phyloP scores from a whole-genome alignment of 257 asterid species.

The Pogostemon cablin region DNA sequence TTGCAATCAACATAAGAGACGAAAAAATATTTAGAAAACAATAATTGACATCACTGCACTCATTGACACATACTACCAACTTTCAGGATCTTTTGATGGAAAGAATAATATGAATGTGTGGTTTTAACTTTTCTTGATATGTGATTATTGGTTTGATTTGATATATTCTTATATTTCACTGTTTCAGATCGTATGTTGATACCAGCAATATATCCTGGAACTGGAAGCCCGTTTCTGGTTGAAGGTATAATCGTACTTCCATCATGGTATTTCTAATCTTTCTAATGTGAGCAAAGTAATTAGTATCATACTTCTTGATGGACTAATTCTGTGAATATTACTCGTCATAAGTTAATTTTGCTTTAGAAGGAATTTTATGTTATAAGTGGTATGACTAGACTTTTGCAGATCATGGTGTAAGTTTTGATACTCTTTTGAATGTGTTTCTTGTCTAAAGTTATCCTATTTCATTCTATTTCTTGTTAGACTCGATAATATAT shows the following conservation, averaged over 20 bases:
- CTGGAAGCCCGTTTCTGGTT: slow-evolving; percentile 44
- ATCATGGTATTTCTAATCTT: slow-evolving; percentile 14
- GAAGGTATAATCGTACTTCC: slow-evolving; percentile 39
- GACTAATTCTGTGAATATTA: background rate
- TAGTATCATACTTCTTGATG: background rate
- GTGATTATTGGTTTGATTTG: slow-evolving; percentile 16
- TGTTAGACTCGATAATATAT: background rate
- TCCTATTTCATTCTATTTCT: slow-evolving; percentile 2
- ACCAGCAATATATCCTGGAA: slow-evolving; percentile 50
- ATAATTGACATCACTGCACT: background rate
- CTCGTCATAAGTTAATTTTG: background rate
- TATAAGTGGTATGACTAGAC: background rate
- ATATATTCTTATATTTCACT: slow-evolving; percentile 17
- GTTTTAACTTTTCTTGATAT: slow-evolving; percentile 2
- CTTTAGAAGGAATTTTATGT: background rate
- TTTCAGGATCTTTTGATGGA: slow-evolving; percentile 5
- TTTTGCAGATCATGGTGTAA: background rate
- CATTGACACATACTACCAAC: slow-evolving; percentile 5
- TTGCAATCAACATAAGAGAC: slow-evolving; percentile 7
- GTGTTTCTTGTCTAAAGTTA: background rate
- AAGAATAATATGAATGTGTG: slow-evolving; percentile 11
- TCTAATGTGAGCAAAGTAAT: slow-evolving; percentile 9
- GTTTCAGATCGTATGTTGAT: slow-evolving; percentile 54
- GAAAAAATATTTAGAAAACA: background rate
- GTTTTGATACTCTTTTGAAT: background rate